Evolutionary conservation across 768 basidiomycete genomes (phyloP).

Genomic region (Suillus placidus): DNA sequence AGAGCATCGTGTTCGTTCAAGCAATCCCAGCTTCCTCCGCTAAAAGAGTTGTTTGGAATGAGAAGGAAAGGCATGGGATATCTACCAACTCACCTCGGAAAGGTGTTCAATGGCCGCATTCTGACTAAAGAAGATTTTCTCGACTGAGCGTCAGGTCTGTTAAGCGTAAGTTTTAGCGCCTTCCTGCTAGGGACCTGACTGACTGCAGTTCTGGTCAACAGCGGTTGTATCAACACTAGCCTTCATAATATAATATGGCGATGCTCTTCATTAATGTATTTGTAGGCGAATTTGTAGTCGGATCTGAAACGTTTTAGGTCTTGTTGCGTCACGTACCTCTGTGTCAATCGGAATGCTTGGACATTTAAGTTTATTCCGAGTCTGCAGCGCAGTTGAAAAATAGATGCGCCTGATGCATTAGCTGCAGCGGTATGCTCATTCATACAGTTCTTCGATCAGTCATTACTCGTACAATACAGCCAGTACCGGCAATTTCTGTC

Average conservation of each 20-base stretch:
- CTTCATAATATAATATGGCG: background rate
- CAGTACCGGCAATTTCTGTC: slow-evolving; percentile 91
- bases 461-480: slow-evolving; percentile 91
- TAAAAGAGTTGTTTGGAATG: slow-evolving; percentile 39
- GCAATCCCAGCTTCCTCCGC: slow-evolving; percentile 18
- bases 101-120: slow-evolving; percentile 34
- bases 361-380: background rate
- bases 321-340: background rate
- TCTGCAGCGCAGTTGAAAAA: background rate
- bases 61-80: slow-evolving; percentile 44
- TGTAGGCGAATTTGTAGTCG: background rate
- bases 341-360: background rate
- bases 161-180: too few species aligned
- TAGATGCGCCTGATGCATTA: background rate
- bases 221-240: background rate
- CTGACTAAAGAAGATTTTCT: slow-evolving; percentile 32
- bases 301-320: background rate
- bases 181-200: background rate
- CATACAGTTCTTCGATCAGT: slow-evolving; percentile 64
- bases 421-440: slow-evolving; percentile 11
- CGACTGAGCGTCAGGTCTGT: background rate
- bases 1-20: slow-evolving; percentile 7
- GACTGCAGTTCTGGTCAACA: background rate
- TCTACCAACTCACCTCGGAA: slow-evolving; percentile 43
- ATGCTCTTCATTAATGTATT: background rate